Percentiles rank a stretch among this genome's conserved stretches.
Evolutionary conservation across 129 eudicot species (phyloP).

Genomic region (Scalesia atractyloides): DNA sequence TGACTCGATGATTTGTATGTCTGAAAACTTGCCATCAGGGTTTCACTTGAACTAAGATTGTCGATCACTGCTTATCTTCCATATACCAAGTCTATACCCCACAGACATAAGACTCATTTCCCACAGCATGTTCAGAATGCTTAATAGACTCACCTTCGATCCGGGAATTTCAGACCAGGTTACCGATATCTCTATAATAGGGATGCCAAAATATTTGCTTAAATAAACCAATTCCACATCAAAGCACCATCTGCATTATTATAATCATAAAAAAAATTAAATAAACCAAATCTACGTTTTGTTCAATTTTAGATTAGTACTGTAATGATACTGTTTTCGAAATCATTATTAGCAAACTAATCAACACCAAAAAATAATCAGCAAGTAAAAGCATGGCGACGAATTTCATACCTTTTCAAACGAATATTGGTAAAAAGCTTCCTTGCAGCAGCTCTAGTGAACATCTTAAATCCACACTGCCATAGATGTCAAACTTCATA

Average conservation of each 20-base stretch:
- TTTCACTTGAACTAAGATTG: constrained; percentile 11
- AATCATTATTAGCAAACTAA: background rate
- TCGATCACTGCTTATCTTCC: constrained; percentile 55
- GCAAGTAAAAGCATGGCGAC: background rate
- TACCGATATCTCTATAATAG: constrained; percentile 75
- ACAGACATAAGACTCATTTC: constrained; percentile 92
- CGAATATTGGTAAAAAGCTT: constrained; percentile 93
- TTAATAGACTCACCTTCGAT: constrained; percentile 76
- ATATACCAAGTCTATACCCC: constrained; percentile 88
- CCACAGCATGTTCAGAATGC: constrained; percentile 97
- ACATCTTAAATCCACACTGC: constrained; percentile 99
- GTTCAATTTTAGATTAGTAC: background rate
- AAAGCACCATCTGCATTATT: constrained; percentile 87
- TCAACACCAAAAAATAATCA: background rate
- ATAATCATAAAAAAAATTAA: background rate
- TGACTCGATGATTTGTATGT: too few relatives aligned
- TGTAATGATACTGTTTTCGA: background rate
- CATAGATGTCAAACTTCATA: constrained; percentile 14
- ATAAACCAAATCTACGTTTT: background rate
- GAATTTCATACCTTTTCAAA: constrained; percentile 61
- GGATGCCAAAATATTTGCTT: constrained; percentile 73
- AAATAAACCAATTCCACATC: constrained; percentile 87
- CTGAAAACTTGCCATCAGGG: too few relatives aligned
- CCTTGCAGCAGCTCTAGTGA: constrained; percentile 96
- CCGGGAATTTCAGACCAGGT: constrained; percentile 97